These are phyloP conservation scores for Salvia miltiorrhiza DNA, from an alignment of 257 asterid genomes.

Conservation along the genomic window DNA sequence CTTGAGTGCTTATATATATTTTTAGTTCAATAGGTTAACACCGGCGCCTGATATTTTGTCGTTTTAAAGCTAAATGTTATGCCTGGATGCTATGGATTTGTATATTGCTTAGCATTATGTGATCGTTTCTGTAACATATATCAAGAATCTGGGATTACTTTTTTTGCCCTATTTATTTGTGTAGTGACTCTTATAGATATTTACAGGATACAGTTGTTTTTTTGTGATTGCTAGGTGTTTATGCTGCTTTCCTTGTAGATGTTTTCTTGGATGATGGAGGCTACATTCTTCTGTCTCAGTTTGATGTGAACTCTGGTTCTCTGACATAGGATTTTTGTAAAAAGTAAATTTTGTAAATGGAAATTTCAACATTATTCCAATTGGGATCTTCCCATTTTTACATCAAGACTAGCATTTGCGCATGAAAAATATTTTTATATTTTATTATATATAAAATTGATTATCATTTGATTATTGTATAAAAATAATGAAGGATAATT, in stretches of 20 bases:
- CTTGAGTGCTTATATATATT: slow-evolving; percentile 17
- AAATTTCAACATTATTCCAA: neutral
- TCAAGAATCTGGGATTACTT: neutral
- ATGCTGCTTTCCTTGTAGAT: slow-evolving; percentile 17
- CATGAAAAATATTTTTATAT: too few species aligned
- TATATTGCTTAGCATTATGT: neutral
- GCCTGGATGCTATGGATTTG: slow-evolving; percentile 10
- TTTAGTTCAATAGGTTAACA: slow-evolving; percentile 26
- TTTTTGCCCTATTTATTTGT: slow-evolving; percentile 6
- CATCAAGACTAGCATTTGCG: too few species aligned
- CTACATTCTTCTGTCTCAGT: neutral
- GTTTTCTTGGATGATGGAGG: slow-evolving; percentile 18
- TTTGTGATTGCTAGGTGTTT: slow-evolving; percentile 24
- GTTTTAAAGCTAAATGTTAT: neutral
- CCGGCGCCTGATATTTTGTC: neutral
- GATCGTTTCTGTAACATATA: slow-evolving; percentile 11
- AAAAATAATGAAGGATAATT: too few species aligned
- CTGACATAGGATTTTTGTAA: neutral
- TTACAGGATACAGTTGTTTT: neutral
- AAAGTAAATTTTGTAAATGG: neutral
- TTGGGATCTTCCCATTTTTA: neutral
- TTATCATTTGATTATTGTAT: too few species aligned
- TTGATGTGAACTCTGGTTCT: neutral
- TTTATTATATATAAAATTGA: too few species aligned
- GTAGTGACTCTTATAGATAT: slow-evolving; percentile 11